Evolutionary conservation across 2,329 filamentous ascomycete species (phyloP).

Genomic region (Bipolaris oryzae): DNA sequence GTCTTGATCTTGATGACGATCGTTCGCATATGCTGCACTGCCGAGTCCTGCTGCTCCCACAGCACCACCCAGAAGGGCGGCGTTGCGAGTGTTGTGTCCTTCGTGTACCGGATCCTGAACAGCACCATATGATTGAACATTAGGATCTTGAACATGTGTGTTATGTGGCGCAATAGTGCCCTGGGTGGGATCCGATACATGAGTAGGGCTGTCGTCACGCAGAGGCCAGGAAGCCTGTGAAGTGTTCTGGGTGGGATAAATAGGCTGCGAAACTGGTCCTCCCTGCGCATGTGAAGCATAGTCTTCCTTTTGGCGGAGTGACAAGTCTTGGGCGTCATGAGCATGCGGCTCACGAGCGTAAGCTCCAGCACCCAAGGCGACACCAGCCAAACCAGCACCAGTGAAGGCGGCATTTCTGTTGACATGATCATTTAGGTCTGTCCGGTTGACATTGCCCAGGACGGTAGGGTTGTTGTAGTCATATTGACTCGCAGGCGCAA

Average conservation of each 20-base stretch:
- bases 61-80: constrained; percentile 30
- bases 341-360: constrained; percentile 18
- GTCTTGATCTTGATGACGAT: constrained; percentile 37
- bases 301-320: constrained; percentile 17
- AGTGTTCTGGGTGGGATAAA: constrained; percentile 4
- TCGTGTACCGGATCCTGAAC: constrained; percentile 22
- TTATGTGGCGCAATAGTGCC: constrained; percentile 19
- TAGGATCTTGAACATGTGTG: constrained; percentile 32
- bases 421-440: constrained; percentile 11
- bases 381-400: constrained; percentile 26
- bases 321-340: constrained; percentile 15
- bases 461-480: constrained; percentile 26
- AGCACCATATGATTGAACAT: constrained; percentile 27
- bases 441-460: constrained; percentile 22
- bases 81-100: constrained; percentile 36
- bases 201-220: constrained; percentile 13
- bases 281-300: constrained; percentile 7
- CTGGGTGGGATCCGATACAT: constrained; percentile 9
- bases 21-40: constrained; percentile 35
- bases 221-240: constrained; percentile 11
- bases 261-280: constrained; percentile 6
- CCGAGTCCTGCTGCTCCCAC: constrained; percentile 31
- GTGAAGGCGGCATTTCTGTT: constrained; percentile 35
- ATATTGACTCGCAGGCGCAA: constrained; percentile 20
- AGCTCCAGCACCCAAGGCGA: constrained; percentile 20